Percentiles rank a stretch among this genome's conserved stretches.
phyloP scores from a whole-genome alignment of 441 rosid species.

The Euphorbia corollata region DNA sequence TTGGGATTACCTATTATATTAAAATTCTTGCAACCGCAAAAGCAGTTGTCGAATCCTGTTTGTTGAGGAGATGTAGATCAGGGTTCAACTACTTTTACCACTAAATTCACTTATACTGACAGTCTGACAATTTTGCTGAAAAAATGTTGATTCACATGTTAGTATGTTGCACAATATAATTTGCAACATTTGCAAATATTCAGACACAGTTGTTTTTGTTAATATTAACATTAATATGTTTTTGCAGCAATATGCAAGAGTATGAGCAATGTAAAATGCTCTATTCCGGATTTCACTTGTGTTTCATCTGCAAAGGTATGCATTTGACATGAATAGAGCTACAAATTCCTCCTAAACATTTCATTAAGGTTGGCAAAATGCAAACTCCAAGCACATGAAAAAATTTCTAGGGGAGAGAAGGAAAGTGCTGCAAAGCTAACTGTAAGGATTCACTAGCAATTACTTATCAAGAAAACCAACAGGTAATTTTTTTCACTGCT shows the following conservation, averaged over 20 bases:
- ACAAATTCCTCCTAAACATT: background rate
- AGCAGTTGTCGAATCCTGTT: background rate
- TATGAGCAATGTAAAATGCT: constrained; percentile 70
- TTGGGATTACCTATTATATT: background rate
- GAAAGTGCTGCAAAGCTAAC: background rate
- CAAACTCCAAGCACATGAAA: too few species aligned
- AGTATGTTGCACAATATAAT: background rate
- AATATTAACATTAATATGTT: too few species aligned
- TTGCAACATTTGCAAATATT: background rate
- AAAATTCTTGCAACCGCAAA: background rate
- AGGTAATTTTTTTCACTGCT: background rate
- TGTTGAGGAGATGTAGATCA: background rate
- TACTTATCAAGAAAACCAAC: background rate
- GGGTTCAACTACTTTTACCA: background rate
- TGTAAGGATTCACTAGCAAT: background rate
- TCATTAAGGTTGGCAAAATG: too few species aligned
- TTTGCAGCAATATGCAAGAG: constrained; percentile 85
- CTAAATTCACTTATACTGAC: background rate
- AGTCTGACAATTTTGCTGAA: background rate
- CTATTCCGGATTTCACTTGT: constrained; percentile 90
- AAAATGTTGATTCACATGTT: background rate
- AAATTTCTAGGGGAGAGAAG: background rate
- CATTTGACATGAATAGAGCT: background rate
- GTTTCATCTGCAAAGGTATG: constrained; percentile 82
- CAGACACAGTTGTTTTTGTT: too few species aligned